Evolutionary conservation across 139 green algal genomes (phyloP), one percentile per base, ranked within the genome.

Genomic region (Yamagishiella unicocca): DNA sequence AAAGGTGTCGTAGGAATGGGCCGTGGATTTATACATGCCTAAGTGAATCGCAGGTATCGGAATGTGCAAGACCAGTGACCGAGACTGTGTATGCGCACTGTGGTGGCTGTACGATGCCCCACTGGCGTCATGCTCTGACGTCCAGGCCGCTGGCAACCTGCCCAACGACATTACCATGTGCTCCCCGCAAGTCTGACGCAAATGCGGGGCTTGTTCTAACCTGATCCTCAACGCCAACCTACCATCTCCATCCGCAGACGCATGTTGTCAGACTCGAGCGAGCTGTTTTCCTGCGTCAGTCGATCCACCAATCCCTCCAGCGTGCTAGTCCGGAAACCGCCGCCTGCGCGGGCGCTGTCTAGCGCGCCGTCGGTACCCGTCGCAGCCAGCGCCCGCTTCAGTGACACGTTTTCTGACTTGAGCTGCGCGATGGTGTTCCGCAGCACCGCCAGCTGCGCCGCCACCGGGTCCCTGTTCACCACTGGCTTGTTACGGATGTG

Each of bases 401-500:
- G 40, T 31, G 61, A 64, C 14, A 45, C 17, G 68, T 93, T 93
- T 77, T 98, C 95, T 9, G 93, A 90, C 4, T 90, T 83, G 4
- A 92, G 90, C 22, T 88, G 78, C 2, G 92, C 94, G 9, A 98
- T 84, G 87, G 97, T 94, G 80, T 96, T 92, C 21, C 96, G 90
- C 68, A 98, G 92, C n/a, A 93, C 81, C 21, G 94, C 89, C 3
- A 98, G 87, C 89, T 97, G 93, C 31, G 94, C 94, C 12, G 94
- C 94, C 38, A 95, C 87, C 4, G 96, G 96, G 92, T 99, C 96
- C 4, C 96, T 83, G 85, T 99, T 99, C 27, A 99, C 96, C 21
- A 95, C 93, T 27, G 97, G 97, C 90, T 97, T 99, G 94, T 99
- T 99, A 72, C 94, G 93, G 91, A 99, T 99, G 90, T 97, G 94